Evolutionary conservation across 2,329 filamentous ascomycete species (phyloP), one percentile per base, ranked within the genome.

Genomic region (Leptodontidium sp.): DNA sequence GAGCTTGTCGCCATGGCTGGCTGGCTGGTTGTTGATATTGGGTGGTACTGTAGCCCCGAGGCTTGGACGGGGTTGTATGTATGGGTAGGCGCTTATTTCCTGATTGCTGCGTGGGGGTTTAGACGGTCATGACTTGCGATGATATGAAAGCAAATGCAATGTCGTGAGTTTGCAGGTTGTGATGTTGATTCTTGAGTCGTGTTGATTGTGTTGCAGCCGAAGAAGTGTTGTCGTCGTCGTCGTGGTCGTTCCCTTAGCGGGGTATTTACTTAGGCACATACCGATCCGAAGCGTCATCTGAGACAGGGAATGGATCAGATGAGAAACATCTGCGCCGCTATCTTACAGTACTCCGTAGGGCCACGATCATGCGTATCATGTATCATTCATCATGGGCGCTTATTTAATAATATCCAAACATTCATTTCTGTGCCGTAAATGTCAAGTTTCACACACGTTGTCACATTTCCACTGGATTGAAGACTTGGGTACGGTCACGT

Each of bases 241-340:
- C 43, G 21, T 67, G 55, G 45, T 43, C 43, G 17, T 32, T 32
- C 29, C 29, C 29, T 68, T 70, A 68, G 69, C 55, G 66, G 69
- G 69, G 66, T 64, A 53, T 32, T 50, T 47, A 47, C 21, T 21
- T 40, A 49, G 40, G 45, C 43, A 65, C 53, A 53, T 58, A n/a
- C 35, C 29, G 38, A 65, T 58, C 63, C 49, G 50, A 57, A 47
- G 55, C 64, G 29, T 55, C 38, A 62, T 62, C 59, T 62, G 45
- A 50, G 59, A 62, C 59, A 62, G 43, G 59, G 59, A 35, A 62
- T 49, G 40, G 59, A 62, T 59, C 57, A 59, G 52, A 55, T 45
- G 57, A 59, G 57, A 45, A 40, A 49, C 40, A 26, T n/a, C 15
- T 32, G 24, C n/a, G 59, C 24, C 59, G 29, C 59, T 9, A 38